These are phyloP conservation scores for Areca catechu DNA, from an alignment of 176 grass and related monocot species.

Conservation along the genomic window DNA sequence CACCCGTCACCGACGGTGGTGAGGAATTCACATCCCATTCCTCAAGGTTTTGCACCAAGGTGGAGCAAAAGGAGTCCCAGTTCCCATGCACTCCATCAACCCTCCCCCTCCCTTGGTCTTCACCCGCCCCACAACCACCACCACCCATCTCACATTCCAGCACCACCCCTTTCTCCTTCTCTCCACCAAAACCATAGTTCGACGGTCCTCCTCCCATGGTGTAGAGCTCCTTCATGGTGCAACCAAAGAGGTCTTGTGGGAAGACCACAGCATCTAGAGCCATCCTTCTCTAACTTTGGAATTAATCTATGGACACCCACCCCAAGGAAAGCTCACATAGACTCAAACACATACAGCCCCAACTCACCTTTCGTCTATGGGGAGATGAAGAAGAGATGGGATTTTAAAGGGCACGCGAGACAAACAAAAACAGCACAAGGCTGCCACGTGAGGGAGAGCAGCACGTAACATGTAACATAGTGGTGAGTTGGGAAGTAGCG, in stretches of 20 bases:
- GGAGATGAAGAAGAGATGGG: background rate
- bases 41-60: background rate
- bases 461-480: slow-evolving; percentile 17
- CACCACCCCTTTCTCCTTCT: background rate
- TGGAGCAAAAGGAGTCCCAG: slow-evolving; percentile 2
- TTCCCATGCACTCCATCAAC: background rate
- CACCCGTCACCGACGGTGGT: background rate
- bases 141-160: background rate
- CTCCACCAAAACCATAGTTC: background rate
- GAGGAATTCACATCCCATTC: background rate
- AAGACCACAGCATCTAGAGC: background rate
- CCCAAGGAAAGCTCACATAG: background rate
- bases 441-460: background rate
- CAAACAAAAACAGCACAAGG: too few species aligned
- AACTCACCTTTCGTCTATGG: too few species aligned
- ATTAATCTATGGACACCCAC: slow-evolving; percentile 6
- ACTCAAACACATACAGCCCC: background rate
- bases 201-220: background rate
- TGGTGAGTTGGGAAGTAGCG: slow-evolving; percentile 24
- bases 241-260: slow-evolving; percentile 6
- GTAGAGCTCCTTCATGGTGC: slow-evolving; percentile 1
- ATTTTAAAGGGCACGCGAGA: too few species aligned
- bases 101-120: too few species aligned
- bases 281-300: background rate
- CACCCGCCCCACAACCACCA: background rate